Evolutionary conservation across 345 rosid genomes (phyloP).

Genomic region (Aquilaria malaccensis): DNA sequence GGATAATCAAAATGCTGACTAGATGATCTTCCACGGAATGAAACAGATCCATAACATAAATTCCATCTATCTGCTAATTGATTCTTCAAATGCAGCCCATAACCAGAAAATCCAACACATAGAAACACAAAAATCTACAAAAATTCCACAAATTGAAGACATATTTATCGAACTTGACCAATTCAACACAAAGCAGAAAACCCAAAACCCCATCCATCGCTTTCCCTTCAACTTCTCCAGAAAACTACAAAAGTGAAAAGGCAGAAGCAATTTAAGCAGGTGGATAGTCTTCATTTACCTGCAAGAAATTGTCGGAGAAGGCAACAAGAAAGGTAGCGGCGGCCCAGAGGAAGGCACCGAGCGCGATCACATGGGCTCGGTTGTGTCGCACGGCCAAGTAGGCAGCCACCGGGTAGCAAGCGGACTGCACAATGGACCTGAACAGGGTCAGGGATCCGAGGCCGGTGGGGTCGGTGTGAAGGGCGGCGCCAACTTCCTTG

Average conservation of each 20-base stretch:
- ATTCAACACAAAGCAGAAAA: background rate
- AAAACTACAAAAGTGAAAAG: conserved; percentile 5
- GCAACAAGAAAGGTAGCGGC: conserved; percentile 75
- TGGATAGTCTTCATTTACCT: conserved; percentile 25
- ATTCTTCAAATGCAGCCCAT: too few species aligned
- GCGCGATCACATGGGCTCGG: conserved; percentile 60
- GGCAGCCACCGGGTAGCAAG: conserved; percentile 60
- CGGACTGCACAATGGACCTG: conserved; percentile 51
- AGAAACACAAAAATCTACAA: too few species aligned
- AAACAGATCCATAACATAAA: too few species aligned
- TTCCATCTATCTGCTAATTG: too few species aligned
- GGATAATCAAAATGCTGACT: too few species aligned
- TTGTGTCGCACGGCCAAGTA: conserved; percentile 50
- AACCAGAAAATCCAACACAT: too few species aligned
- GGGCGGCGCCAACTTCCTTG: conserved; percentile 83
- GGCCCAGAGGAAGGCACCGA: conserved; percentile 75
- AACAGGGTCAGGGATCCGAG: conserved; percentile 69
- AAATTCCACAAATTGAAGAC: too few species aligned
- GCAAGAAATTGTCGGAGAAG: conserved; percentile 52
- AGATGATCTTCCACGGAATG: too few species aligned
- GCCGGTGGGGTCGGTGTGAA: conserved; percentile 76
- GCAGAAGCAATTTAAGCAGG: background rate
- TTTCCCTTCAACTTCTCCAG: conserved; percentile 9
- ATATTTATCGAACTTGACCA: too few species aligned
- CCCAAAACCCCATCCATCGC: background rate